Conservation (phyloP, 208 protist species). For the Endotrypanum monterogeii region DNA sequence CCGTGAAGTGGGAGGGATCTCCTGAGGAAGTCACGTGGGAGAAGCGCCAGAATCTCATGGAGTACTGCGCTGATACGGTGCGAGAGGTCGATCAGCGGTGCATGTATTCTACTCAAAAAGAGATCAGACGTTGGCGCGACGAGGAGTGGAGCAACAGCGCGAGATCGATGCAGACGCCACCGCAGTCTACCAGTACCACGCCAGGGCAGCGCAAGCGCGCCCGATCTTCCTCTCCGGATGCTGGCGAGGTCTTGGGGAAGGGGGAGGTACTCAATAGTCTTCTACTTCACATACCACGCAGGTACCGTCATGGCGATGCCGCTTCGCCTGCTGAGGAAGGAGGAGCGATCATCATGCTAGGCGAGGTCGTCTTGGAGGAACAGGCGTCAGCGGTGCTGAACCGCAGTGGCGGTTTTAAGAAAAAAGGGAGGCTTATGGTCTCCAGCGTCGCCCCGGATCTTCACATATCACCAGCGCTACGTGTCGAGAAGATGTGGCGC, state of each 20-base stretch:
- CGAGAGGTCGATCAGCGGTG: conserved; percentile 46
- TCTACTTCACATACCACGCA: conserved; percentile 6
- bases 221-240: conserved; percentile 10
- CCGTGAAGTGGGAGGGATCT: conserved; percentile 45
- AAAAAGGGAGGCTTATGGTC: conserved; percentile 8
- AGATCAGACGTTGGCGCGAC: conserved; percentile 41
- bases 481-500: conserved; percentile 50
- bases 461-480: conserved; percentile 35
- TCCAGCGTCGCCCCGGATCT: conserved; percentile 15
- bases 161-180: not conserved
- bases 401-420: conserved; percentile 10
- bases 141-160: not conserved
- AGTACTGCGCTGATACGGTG: conserved; percentile 41
- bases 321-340: not conserved
- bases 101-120: conserved; percentile 33
- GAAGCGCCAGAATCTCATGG: conserved; percentile 43
- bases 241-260: not conserved
- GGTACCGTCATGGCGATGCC: not conserved
- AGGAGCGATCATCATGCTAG: conserved; percentile 50
- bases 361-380: conserved; percentile 63
- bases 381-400: conserved; percentile 31
- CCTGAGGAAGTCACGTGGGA: conserved; percentile 53
- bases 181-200: not conserved
- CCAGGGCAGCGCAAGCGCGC: conserved; percentile 21
- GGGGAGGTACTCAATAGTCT: conserved; percentile 20